Evolutionary conservation across 305 asterid species (phyloP).

Genomic region (Solanum hybrid): DNA sequence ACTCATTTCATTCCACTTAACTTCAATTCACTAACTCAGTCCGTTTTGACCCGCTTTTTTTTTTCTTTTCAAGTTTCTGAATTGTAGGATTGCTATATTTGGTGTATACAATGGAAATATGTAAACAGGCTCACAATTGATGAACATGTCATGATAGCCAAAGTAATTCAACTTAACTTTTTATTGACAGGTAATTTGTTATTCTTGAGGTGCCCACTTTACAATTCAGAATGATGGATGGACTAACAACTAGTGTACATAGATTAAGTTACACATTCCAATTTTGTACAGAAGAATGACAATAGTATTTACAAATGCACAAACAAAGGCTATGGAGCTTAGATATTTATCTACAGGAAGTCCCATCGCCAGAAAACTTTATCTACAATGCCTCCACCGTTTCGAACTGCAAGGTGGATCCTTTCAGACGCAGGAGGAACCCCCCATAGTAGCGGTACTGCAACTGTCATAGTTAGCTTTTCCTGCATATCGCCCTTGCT

Average conservation of each 20-base stretch:
- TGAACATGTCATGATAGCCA: neutral
- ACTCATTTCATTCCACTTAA: too few species aligned
- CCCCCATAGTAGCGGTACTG: slow-evolving; percentile 94
- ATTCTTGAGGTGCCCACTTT: neutral
- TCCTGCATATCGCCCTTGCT: slow-evolving; percentile 66
- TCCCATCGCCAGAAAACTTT: slow-evolving; percentile 94
- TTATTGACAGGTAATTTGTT: neutral
- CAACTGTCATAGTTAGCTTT: slow-evolving; percentile 82
- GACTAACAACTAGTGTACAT: neutral
- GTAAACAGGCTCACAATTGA: neutral
- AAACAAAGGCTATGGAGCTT: neutral
- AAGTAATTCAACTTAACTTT: neutral
- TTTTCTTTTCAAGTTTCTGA: neutral
- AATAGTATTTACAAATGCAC: slow-evolving; percentile 23
- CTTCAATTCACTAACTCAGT: neutral
- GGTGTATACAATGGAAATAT: neutral
- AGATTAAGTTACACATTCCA: neutral
- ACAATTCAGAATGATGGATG: neutral
- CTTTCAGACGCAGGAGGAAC: slow-evolving; percentile 94
- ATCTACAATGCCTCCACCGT: slow-evolving; percentile 88
- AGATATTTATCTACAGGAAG: slow-evolving; percentile 44
- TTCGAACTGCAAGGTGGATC: slow-evolving; percentile 66
- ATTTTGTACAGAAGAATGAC: slow-evolving; percentile 16
- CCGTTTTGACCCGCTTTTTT: neutral
- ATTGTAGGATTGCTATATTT: neutral